Percentiles rank a stretch among this genome's conserved stretches.
These are phyloP conservation scores for Mycogone perniciosa DNA, from an alignment of 2,329 filamentous ascomycete species.

Conservation along the genomic window DNA sequence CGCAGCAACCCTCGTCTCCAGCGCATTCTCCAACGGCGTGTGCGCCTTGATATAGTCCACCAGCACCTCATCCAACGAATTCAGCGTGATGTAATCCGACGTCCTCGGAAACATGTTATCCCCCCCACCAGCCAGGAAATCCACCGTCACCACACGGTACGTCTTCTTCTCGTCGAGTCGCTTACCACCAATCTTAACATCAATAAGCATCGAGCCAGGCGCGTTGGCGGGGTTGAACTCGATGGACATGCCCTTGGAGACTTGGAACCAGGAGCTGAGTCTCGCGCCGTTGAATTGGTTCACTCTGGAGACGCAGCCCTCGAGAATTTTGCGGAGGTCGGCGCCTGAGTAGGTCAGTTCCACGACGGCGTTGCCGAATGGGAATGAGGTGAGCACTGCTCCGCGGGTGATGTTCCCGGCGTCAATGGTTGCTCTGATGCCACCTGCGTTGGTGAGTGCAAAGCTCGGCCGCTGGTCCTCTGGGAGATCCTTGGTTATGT, in stretches of 20 bases:
- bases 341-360: constrained; percentile 48
- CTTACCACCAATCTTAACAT: constrained; percentile 43
- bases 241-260: constrained; percentile 50
- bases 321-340: constrained; percentile 50
- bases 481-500: constrained; percentile 29
- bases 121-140: constrained; percentile 56
- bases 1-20: constrained; percentile 29
- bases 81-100: constrained; percentile 38
- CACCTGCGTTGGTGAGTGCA: constrained; percentile 58
- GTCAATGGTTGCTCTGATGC: constrained; percentile 58
- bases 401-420: constrained; percentile 55
- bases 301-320: constrained; percentile 49
- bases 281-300: constrained; percentile 48
- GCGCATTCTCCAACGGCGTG: constrained; percentile 42
- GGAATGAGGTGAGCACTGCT: constrained; percentile 57
- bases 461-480: constrained; percentile 40
- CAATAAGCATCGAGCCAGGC: constrained; percentile 45
- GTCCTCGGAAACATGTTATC: constrained; percentile 51
- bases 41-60: constrained; percentile 42
- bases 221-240: constrained; percentile 48
- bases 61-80: constrained; percentile 49
- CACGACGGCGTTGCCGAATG: constrained; percentile 59
- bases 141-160: constrained; percentile 56
- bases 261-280: constrained; percentile 55
- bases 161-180: constrained; percentile 38